Evolutionary conservation across 345 rosid genomes (phyloP).

Genomic region (Pistacia atlantica): DNA sequence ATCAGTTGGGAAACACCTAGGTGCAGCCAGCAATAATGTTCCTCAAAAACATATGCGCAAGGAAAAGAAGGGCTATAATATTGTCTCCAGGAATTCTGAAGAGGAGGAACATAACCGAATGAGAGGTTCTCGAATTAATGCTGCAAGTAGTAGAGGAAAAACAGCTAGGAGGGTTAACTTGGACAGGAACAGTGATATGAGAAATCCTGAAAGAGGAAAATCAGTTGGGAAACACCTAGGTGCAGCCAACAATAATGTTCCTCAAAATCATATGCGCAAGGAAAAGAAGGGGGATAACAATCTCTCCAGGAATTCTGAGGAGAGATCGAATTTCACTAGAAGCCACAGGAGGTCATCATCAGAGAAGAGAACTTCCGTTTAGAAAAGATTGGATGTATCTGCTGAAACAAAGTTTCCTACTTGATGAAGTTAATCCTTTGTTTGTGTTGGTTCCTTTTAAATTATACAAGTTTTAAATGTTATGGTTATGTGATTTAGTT

Average conservation of each 20-base stretch:
- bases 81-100: too few relatives aligned
- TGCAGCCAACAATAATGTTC: background rate
- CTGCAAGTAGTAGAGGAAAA: slow-evolving; percentile 19
- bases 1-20: slow-evolving; percentile 4
- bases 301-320: background rate
- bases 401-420: slow-evolving; percentile 7
- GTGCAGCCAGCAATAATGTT: background rate
- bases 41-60: slow-evolving; percentile 4
- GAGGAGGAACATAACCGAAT: slow-evolving; percentile 31
- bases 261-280: slow-evolving; percentile 1
- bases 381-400: background rate
- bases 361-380: slow-evolving; percentile 6
- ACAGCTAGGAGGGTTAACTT: slow-evolving; percentile 9
- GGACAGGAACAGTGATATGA: background rate
- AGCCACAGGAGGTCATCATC: background rate
- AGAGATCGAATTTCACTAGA: background rate
- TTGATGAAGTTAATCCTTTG: background rate
- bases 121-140: slow-evolving; percentile 20
- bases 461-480: background rate
- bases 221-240: slow-evolving; percentile 2
- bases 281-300: background rate
- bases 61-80: background rate
- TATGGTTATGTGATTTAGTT: background rate
- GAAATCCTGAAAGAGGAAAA: slow-evolving; percentile 23
- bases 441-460: background rate